Conservation (phyloP, 2,329 filamentous ascomycete species). For the Pestalotiopsis sp. region DNA sequence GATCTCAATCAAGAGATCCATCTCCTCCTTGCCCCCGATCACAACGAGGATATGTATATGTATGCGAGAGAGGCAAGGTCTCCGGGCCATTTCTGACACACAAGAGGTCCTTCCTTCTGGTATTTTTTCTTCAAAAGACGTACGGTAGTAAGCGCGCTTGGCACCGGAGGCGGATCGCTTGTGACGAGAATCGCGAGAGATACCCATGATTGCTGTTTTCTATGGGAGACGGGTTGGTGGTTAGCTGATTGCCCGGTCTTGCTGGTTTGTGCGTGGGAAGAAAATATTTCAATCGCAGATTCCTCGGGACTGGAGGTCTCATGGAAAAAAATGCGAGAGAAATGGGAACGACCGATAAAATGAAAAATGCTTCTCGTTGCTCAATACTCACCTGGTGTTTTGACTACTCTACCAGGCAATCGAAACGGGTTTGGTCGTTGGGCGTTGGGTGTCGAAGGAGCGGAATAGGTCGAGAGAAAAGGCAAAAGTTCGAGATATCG, state of each 20-base stretch:
- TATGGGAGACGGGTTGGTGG: neutral
- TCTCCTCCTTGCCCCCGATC: neutral
- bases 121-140: conserved; percentile 42
- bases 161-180: conserved; percentile 99
- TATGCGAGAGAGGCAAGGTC: conserved; percentile 14
- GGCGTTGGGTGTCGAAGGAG: conserved; percentile 5
- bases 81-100: conserved; percentile 20
- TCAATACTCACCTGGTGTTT: conserved; percentile 12
- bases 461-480: conserved; percentile 7
- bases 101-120: conserved; percentile 3
- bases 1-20: neutral
- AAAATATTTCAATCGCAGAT: neutral
- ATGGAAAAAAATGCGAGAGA: neutral
- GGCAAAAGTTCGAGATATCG: conserved; percentile 9
- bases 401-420: conserved; percentile 12
- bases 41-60: conserved; percentile 2
- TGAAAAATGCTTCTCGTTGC: neutral
- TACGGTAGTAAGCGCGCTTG: conserved; percentile 92
- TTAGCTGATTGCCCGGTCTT: neutral
- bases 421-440: conserved; percentile 6
- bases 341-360: neutral
- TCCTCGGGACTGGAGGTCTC: neutral
- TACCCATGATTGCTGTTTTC: conserved; percentile 93
- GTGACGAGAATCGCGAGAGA: conserved; percentile 99
- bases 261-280: neutral